Base-by-base conservation (phyloP, 352 stramenopile species). In the Phytophthora constricta region DNA sequence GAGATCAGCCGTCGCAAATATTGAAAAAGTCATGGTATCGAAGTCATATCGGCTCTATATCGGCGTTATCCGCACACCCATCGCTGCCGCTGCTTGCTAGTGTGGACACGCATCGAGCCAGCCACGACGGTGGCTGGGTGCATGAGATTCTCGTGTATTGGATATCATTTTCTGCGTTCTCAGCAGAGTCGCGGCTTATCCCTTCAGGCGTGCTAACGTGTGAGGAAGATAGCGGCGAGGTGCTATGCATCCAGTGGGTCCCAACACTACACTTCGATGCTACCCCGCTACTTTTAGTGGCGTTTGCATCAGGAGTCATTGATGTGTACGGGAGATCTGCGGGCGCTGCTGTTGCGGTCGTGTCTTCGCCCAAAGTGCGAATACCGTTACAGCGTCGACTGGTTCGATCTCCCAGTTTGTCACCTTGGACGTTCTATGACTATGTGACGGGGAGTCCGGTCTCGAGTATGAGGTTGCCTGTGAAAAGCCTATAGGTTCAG, bases 21-120 rank as follows among this genome's bases (percentile, higher is more conserved):
- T 84, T 89, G 48, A 87, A 90, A 65, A 95, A 92, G 59, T 91
- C 79, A 19, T 95, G 87, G 87, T 90, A 92, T 45, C 76, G 87
- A 17, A 86, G 79, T 63, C 87, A 95, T 46, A 47, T 84, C n/a
- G 83, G 82, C 7, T 80, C 78, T 0, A 92, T 93, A 31, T 74
- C 77, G 17, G 84, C 86, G n/a, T 68, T 95, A 1, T 81, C 87
- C 0, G 75, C 86, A 7, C 87, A 95, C 62, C 87, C 87, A 2
- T 94, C 85, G 10, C 65, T 95, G 8, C 87, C 87, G 9, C 62
- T 95, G 16, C 61, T 95, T 52, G 87, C 84, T 14, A 93, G 82
- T 37, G 80, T 92, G 4, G 85, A 90, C 53, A 34, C 58, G 13
- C 59, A 79, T 17, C 5, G 3, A 4, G 70, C 58, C 7, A 67